Evolutionary conservation across 176 grass and related monocot species (phyloP), one percentile per base, ranked within the genome.

Genomic region (Triticum monococcum): DNA sequence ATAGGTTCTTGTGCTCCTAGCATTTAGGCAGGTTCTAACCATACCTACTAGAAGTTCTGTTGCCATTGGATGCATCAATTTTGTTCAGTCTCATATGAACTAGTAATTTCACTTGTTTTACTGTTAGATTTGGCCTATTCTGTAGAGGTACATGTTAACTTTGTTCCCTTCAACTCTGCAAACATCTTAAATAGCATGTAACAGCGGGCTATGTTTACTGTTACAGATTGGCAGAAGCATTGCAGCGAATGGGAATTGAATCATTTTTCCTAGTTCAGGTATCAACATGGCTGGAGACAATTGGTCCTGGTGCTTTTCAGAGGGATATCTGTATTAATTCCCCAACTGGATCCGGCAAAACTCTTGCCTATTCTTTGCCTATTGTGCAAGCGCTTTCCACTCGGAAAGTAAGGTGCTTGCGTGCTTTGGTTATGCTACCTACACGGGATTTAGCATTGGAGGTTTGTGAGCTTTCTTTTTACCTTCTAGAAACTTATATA

Each of bases 251-350:
- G 85, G 79, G 84, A 54, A 87, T 98, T 2, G 77, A 95, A 54
- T 92, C 91, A 9, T 87, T 98, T 40, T 95, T 95, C 48, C 86
- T 91, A 1, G 95, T 92, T 24, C 95, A 98, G 82, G 71, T 90
- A 84, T 91, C 91, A 71, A 87, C 92, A 26, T 98, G 91, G 91
- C 26, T 93, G 14, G 93, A 98, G 88, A 93, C 91, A 66, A 65
- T 98, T 69, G 91, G 91, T 46, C 91, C 92, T 31, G 91, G 95
- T 60, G 89, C 89, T 82, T 98, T 98, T 83, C 87, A 98, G 80
- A 92, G 93, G 46, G 95, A 98, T 77, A 90, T 95, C 67, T 95
- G 95, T 89, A 89, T 95, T 8, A 93, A 98, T 40, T 98, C 93
- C 56, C 95, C 93, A 64, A 43, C 40, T 43, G 93, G 95, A 80